A percentile compares a stretch with the other conserved stretches of the same genome.
Conservation (phyloP, 2,329 filamentous ascomycete genomes). For the Cytospora schulzeri region DNA sequence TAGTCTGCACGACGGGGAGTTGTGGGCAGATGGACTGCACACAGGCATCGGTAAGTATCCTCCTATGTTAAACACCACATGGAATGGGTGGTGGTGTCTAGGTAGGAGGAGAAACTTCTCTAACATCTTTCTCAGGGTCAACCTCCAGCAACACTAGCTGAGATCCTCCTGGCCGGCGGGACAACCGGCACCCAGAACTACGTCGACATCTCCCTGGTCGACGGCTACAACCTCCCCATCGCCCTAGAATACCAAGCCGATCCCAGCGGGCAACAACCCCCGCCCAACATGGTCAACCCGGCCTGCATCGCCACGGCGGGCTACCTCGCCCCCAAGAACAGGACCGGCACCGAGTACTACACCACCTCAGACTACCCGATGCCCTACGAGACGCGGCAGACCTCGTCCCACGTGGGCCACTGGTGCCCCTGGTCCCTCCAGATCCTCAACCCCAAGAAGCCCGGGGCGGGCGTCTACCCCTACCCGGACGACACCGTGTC, state of each 20-base stretch:
- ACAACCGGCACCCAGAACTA: conserved; percentile 65
- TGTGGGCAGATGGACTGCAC: conserved; percentile 56
- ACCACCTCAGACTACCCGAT: conserved; percentile 68
- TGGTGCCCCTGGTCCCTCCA: conserved; percentile 87
- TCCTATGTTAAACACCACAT: too few relatives aligned
- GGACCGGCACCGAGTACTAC: conserved; percentile 57
- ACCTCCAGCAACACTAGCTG: conserved; percentile 74
- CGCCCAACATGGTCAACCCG: conserved; percentile 75
- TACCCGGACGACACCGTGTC: conserved; percentile 77
- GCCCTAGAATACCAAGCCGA: conserved; percentile 57
- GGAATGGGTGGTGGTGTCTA: background rate
- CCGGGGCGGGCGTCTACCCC: conserved; percentile 75
- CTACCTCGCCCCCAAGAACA: conserved; percentile 56
- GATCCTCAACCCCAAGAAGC: conserved; percentile 66
- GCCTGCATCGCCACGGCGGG: conserved; percentile 74
- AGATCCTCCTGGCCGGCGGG: conserved; percentile 75
- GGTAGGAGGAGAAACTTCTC: background rate
- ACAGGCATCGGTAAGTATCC: conserved; percentile 15
- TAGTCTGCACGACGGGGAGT: conserved; percentile 51
- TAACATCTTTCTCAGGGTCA: conserved; percentile 55
- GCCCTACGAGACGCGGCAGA: conserved; percentile 64
- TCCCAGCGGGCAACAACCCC: conserved; percentile 66
- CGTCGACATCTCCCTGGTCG: conserved; percentile 83
- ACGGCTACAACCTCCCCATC: conserved; percentile 80
- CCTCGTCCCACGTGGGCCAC: conserved; percentile 56